Evolutionary conservation across 164 flowering plant genomes (phyloP), one percentile per base, ranked within the genome.

Genomic region (Saururus chinensis): DNA sequence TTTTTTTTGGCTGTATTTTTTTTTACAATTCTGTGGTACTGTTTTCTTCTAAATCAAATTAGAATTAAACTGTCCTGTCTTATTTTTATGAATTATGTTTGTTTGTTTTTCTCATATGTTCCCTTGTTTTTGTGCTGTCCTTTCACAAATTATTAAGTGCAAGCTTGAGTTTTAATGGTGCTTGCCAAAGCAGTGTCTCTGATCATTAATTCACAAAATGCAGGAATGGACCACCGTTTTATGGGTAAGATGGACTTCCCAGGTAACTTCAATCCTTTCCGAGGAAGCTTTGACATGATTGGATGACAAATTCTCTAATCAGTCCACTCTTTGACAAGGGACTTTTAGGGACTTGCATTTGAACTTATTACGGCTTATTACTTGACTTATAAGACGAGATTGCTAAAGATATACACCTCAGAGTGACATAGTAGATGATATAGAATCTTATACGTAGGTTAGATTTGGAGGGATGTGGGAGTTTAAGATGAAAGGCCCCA

Each of bases 231-330:
- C 41, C 81, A 77, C 55, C 53, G 25, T 41, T 73, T 83, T 66
- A 65, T 77, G 16, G 91, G 84, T 42, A 86, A 85, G 72, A 78
- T 84, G 78, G 91, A 81, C 74, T 66, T 73, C 24, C 74, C 82
- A 4, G 91, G 76, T 59, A 76, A 61, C 83, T 85, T 76, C 45
- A 71, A 64, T 64, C 70, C 77, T 10, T 87, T 80, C 51, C 74
- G 78, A 49, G 82, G 81, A 49, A 83, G 82, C 65, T 86, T 76
- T 70, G 72, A 74, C 77, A 81, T 84, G 86, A 76, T 77, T 17
- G 81, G 83, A 23, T 83, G 76, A 83, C 40, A 53, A 35, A 26
- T n/a, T 40, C 53, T 45, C 22, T 21, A 17, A 21, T 30, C 42
- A 57, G 35, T 45, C 49, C 63, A 9, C 56, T 49, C 64, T 60